phyloP scores from a whole-genome alignment of 2,329 filamentous ascomycete species.

The Diaporthe australafricana region DNA sequence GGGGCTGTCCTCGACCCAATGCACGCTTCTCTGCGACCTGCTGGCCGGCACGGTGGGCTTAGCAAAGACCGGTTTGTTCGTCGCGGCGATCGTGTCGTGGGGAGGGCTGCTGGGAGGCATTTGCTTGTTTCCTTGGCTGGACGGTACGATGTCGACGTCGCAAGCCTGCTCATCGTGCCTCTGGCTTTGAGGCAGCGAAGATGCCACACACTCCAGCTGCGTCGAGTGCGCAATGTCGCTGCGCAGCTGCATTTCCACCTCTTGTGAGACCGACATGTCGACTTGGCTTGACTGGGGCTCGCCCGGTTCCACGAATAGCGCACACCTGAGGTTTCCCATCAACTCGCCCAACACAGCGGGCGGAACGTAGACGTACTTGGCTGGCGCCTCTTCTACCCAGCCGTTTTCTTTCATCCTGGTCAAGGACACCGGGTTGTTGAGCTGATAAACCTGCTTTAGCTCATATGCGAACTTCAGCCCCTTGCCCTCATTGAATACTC shows the following conservation, averaged over 20 bases:
- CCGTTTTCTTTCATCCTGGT: constrained; percentile 65
- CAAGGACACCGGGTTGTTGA: constrained; percentile 69
- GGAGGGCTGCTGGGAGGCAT: neutral
- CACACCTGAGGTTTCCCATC: constrained; percentile 67
- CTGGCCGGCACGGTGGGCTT: constrained; percentile 20
- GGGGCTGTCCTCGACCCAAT: constrained; percentile 28
- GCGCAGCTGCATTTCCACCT: constrained; percentile 63
- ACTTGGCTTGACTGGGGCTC: constrained; percentile 41
- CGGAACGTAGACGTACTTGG: constrained; percentile 64
- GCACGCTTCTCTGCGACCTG: constrained; percentile 15
- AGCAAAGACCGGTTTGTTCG: constrained; percentile 19
- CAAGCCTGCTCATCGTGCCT: neutral
- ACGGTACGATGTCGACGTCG: neutral
- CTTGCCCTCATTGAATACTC: constrained; percentile 59
- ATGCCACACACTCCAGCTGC: constrained; percentile 35
- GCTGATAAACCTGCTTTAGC: constrained; percentile 68
- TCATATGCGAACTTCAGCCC: constrained; percentile 62
- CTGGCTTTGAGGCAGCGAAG: constrained; percentile 9
- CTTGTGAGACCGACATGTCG: constrained; percentile 59
- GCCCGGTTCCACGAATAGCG: constrained; percentile 55
- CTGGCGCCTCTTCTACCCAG: constrained; percentile 63
- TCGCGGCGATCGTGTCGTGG: neutral
- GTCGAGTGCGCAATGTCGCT: constrained; percentile 53
- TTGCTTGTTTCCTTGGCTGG: constrained; percentile 19
- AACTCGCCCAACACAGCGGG: constrained; percentile 69